Base-by-base conservation (phyloP, 2,329 filamentous ascomycete species). In the Alternaria arborescens region DNA sequence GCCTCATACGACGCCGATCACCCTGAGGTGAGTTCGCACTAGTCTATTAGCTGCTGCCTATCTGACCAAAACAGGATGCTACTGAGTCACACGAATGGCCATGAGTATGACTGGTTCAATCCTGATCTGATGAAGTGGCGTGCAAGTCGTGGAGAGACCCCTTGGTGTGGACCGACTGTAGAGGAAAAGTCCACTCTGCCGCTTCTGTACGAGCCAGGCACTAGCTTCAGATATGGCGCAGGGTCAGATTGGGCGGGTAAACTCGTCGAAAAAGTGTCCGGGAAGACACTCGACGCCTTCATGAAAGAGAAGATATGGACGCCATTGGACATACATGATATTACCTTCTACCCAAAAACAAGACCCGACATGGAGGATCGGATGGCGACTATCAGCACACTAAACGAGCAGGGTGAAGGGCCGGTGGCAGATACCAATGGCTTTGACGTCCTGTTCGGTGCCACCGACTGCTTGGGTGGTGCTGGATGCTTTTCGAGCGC, bases 201-300 rank as follows among this genome's bases (percentile, higher is more conserved):
- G 0, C 72, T 91, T 11, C 69, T 89, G 0, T 86, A 87, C 66
- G 86, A 90, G 61, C 88, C 88, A 0, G 87, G 88, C 0, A 82
- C 85, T 20, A 77, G 78, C 0, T 90, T 86, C 84, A 79, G 84
- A 55, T 89, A 89, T 55, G 67, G 73, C 81, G 78, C 76, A 32
- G 75, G 75, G 58, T 79, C 80, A 50, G 82, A 84, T 68, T 83
- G 79, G 54, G 80, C 81, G 1, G 82, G 82, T 18, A 77, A 81
- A n/a, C 69, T 80, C 5, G 70, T 83, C 36, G 79, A 83, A 64
- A 73, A 78, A 24, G 72, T 78, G 18, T 77, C 79, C 1, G 77
- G 78, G 5, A 63, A 75, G 26, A 64, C 67, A 3, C 73, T 84
- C 1, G 78, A 81, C 52, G 76, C 80, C 26, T 81, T 79, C 26